A percentile compares a stretch with the other conserved stretches of the same genome.
phyloP scores from a whole-genome alignment of 176 grass and related monocot species.

The Oryza longistaminata region DNA sequence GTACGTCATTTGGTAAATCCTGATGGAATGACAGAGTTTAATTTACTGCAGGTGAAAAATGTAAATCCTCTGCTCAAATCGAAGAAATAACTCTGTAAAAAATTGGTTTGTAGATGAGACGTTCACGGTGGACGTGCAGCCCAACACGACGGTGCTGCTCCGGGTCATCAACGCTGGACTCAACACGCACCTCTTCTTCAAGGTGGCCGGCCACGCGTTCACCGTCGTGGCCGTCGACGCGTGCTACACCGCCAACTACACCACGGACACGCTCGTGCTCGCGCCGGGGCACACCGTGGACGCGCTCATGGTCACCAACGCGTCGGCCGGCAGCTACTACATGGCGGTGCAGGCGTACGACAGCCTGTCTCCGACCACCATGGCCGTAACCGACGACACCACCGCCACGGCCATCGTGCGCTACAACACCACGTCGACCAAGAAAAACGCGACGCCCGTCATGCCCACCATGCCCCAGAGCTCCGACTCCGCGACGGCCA shows the following conservation, averaged over 20 bases:
- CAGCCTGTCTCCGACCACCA: slow-evolving; percentile 32
- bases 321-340: slow-evolving; percentile 64
- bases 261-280: slow-evolving; percentile 72
- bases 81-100: neutral
- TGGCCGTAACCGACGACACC: slow-evolving; percentile 17
- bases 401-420: slow-evolving; percentile 54
- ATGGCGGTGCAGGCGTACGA: slow-evolving; percentile 55
- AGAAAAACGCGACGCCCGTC: neutral
- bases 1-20: neutral
- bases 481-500: slow-evolving; percentile 47
- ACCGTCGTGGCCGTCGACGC: slow-evolving; percentile 79
- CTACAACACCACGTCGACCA: slow-evolving; percentile 51
- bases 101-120: slow-evolving; percentile 39
- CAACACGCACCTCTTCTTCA: slow-evolving; percentile 80
- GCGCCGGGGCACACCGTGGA: slow-evolving; percentile 83
- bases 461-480: slow-evolving; percentile 50
- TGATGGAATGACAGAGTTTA: slow-evolving; percentile 6
- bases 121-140: slow-evolving; percentile 56
- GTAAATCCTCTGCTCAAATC: neutral
- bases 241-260: slow-evolving; percentile 63
- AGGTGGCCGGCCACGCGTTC: slow-evolving; percentile 69
- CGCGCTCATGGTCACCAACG: slow-evolving; percentile 55
- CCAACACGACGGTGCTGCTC: slow-evolving; percentile 61
- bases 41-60: neutral
- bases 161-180: slow-evolving; percentile 78